Evolutionary conservation across 371 early-diverging fungal genomes (phyloP).

Genomic region (Rhizopus sp.): DNA sequence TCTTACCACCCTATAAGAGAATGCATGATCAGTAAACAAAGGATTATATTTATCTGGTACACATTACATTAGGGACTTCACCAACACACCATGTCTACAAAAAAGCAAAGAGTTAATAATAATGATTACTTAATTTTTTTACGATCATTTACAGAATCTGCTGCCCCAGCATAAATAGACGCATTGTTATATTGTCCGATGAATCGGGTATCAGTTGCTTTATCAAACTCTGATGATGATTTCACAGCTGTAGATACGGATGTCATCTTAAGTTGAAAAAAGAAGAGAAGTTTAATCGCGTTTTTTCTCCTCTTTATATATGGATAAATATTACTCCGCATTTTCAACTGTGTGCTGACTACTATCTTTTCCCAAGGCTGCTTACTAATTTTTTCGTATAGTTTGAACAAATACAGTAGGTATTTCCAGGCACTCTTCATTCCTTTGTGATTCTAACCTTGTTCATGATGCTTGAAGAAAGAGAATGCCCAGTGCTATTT

Average conservation of each 20-base stretch:
- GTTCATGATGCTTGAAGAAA: too few species aligned
- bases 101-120: not conserved
- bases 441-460: too few species aligned
- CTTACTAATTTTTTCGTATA: too few species aligned
- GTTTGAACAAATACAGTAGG: too few species aligned
- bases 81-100: conserved; percentile 38
- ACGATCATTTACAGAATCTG: conserved; percentile 16
- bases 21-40: not conserved
- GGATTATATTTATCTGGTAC: not conserved
- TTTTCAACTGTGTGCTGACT: too few species aligned
- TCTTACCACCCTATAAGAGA: conserved; percentile 28
- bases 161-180: conserved; percentile 10
- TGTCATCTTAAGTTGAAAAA: too few species aligned
- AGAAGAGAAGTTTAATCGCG: too few species aligned
- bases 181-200: conserved; percentile 10
- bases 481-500: too few species aligned
- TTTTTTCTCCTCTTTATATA: too few species aligned
- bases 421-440: too few species aligned
- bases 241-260: conserved; percentile 7
- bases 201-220: conserved; percentile 11
- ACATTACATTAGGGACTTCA: conserved; percentile 42
- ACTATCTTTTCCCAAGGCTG: too few species aligned
- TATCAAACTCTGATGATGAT: conserved; percentile 15
- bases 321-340: too few species aligned
- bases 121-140: not conserved